These are phyloP conservation scores for Colletotrichum plurivorum DNA, from an alignment of 2,329 filamentous ascomycete species.

Conservation along the genomic window DNA sequence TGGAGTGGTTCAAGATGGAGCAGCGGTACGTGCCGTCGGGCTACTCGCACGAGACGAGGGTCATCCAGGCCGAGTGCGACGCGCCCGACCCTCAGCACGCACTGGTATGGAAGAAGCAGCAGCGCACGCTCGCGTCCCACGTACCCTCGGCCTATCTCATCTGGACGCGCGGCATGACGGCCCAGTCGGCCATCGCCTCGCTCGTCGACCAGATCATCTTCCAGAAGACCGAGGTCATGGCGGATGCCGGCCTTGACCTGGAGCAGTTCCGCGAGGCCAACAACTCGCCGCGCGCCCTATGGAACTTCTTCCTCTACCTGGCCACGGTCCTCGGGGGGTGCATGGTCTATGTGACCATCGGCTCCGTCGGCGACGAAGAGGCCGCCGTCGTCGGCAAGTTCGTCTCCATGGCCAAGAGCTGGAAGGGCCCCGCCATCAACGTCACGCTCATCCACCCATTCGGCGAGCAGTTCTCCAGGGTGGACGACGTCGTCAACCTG, in stretches of 20 bases:
- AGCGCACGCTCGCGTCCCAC: constrained; percentile 41
- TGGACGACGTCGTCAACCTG: constrained; percentile 44
- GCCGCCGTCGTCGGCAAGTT: constrained; percentile 46
- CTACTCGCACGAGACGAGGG: constrained; percentile 40
- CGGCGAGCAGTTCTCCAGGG: constrained; percentile 43
- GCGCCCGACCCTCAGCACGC: constrained; percentile 47
- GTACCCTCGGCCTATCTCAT: constrained; percentile 45
- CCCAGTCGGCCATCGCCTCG: constrained; percentile 45
- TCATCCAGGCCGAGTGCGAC: constrained; percentile 47
- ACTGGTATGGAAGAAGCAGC: constrained; percentile 46
- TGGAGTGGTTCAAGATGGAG: constrained; percentile 46
- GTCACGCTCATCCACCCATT: constrained; percentile 47
- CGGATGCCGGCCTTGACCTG: constrained; percentile 40
- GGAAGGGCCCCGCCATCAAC: constrained; percentile 45
- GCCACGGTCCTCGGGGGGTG: constrained; percentile 42
- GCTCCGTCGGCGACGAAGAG: constrained; percentile 46
- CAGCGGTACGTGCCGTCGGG: constrained; percentile 45
- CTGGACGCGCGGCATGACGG: constrained; percentile 48
- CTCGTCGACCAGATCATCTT: constrained; percentile 47
- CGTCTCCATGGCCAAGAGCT: constrained; percentile 41
- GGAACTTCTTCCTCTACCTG: constrained; percentile 44
- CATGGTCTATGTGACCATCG: constrained; percentile 46
- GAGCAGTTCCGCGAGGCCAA: constrained; percentile 43
- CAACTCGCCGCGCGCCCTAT: constrained; percentile 41
- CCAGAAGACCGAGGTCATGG: constrained; percentile 44